These are phyloP conservation scores for Cyclotella atomus DNA, from an alignment of 108 stramenopile genomes.

Conservation along the genomic window DNA sequence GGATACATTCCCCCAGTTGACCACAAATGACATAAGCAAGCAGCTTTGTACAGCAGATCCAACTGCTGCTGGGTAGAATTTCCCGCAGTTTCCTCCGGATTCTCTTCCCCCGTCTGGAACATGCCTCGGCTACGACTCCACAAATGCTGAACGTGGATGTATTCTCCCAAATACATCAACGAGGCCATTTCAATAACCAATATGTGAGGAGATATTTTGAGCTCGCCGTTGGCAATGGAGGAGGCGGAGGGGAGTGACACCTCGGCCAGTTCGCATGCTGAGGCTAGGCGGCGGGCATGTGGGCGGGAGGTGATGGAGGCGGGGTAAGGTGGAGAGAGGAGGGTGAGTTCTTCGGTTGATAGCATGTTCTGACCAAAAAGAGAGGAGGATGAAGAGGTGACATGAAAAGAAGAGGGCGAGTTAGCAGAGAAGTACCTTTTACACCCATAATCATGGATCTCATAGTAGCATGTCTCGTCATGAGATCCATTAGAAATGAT, in stretches of 20 bases:
- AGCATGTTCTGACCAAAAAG: not conserved
- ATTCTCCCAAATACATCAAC: conserved; percentile 50
- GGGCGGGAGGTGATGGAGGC: conserved; percentile 36
- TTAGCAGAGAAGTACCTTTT: too few species aligned
- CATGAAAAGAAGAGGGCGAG: not conserved
- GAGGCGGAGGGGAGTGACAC: conserved; percentile 20
- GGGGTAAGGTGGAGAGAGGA: conserved; percentile 12
- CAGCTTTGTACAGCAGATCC: conserved; percentile 41
- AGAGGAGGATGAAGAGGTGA: not conserved
- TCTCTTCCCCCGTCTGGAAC: not conserved
- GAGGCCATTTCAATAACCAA: conserved; percentile 49
- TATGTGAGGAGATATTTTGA: conserved; percentile 3
- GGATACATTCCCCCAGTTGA: conserved; percentile 41
- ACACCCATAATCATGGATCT: too few species aligned
- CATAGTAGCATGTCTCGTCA: too few species aligned
- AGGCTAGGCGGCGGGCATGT: conserved; percentile 27
- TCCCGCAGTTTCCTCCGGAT: not conserved
- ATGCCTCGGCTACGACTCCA: conserved; percentile 20
- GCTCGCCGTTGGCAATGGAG: not conserved
- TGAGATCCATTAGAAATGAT: too few species aligned
- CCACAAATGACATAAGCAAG: conserved; percentile 42
- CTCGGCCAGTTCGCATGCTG: conserved; percentile 46
- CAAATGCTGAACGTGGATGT: conserved; percentile 46
- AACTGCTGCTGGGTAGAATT: conserved; percentile 25
- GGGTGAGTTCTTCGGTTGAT: conserved; percentile 3